phyloP scores from a whole-genome alignment of 148 eudicot genomes.

The Euryodendron excelsum region DNA sequence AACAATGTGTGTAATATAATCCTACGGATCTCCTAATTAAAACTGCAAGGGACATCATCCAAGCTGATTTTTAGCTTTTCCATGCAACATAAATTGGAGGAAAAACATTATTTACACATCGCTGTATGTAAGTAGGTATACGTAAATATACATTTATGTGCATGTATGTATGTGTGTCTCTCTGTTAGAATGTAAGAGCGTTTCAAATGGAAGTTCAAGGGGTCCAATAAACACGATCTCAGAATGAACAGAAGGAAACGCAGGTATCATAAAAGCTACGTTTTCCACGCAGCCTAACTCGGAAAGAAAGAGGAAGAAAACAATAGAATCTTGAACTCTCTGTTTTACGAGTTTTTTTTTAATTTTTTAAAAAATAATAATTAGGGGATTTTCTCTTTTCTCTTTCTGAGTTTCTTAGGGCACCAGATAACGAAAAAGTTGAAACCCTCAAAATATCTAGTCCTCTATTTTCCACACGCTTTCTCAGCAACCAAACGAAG shows the following conservation, averaged over 20 bases:
- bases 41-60: background rate
- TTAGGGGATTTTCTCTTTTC: background rate
- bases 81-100: conserved; percentile 1
- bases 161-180: background rate
- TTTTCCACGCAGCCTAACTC: background rate
- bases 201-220: background rate
- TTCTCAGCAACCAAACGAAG: background rate
- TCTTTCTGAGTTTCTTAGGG: background rate
- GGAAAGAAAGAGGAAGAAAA: background rate
- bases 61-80: background rate
- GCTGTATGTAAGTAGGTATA: background rate
- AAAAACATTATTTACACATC: background rate
- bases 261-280: background rate
- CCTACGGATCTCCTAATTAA: background rate
- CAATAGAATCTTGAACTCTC: background rate
- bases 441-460: background rate
- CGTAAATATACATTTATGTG: too few relatives aligned
- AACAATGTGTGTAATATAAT: background rate
- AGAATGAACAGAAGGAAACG: background rate
- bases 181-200: background rate
- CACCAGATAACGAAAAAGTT: background rate
- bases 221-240: background rate
- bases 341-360: background rate
- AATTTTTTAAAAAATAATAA: background rate
- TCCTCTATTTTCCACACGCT: background rate